A percentile compares a stretch with the other conserved stretches of the same genome.
phyloP scores from a whole-genome alignment of 345 rosid species.

The Hibiscus trionum region DNA sequence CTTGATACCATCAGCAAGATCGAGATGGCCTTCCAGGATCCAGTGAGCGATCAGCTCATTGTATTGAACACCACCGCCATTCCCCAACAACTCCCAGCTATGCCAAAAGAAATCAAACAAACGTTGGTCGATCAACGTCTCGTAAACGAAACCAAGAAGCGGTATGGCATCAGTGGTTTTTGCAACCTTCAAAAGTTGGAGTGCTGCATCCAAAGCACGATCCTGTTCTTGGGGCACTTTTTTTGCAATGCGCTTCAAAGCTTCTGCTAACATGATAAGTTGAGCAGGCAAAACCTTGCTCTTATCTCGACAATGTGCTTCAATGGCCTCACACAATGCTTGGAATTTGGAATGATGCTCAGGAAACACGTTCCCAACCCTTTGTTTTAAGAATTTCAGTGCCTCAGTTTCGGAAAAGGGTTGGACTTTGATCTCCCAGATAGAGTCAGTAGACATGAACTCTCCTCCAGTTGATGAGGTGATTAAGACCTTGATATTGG shows the following conservation, averaged over 20 bases:
- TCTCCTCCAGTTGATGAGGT: constrained; percentile 2
- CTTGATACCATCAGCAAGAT: constrained; percentile 25
- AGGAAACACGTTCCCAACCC: neutral
- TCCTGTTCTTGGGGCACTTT: neutral
- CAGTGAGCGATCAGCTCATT: constrained; percentile 50
- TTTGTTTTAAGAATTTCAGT: neutral
- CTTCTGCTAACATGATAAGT: constrained; percentile 27
- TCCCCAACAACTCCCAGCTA: constrained; percentile 28
- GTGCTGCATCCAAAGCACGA: constrained; percentile 6
- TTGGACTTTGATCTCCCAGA: neutral
- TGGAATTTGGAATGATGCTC: rapidly evolving
- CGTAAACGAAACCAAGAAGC: constrained; percentile 20
- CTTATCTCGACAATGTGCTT: neutral
- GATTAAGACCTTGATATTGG: constrained; percentile 10
- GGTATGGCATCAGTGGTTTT: neutral
- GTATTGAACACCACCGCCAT: constrained; percentile 32
- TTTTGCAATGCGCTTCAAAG: constrained; percentile 11
- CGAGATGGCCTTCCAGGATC: constrained; percentile 67
- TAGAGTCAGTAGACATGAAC: too few species aligned
- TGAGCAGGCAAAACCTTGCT: constrained; percentile 25
- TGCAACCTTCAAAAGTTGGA: constrained; percentile 5
- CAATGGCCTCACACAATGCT: neutral
- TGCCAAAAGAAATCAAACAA: constrained; percentile 44
- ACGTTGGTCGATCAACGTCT: neutral
- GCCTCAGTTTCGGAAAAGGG: neutral